Evolutionary conservation across 2,329 filamentous ascomycete species (phyloP).

Genomic region (Botrytis porri): DNA sequence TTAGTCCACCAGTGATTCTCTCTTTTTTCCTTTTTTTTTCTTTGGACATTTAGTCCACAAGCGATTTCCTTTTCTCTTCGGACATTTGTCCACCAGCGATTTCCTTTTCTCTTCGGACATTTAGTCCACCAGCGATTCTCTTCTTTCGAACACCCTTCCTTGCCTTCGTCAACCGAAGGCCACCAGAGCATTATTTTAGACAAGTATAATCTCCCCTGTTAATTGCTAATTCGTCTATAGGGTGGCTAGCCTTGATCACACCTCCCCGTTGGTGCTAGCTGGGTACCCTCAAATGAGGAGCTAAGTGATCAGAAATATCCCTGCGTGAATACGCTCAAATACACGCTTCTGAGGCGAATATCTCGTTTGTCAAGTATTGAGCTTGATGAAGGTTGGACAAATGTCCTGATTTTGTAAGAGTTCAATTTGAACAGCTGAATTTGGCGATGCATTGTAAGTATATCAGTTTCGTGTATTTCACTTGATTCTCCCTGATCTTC

Average conservation of each 20-base stretch:
- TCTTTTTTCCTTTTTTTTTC: not conserved
- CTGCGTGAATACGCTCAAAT: not conserved
- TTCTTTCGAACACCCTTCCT: not conserved
- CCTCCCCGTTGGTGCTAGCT: slow-evolving; percentile 1
- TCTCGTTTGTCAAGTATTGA: not conserved
- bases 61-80: not conserved
- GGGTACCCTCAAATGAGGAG: slow-evolving; percentile 2
- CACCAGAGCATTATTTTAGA: not conserved
- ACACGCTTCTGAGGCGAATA: not conserved
- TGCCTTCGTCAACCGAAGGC: not conserved
- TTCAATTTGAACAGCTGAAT: not conserved
- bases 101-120: not conserved
- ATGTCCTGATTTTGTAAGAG: not conserved
- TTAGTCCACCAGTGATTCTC: not conserved
- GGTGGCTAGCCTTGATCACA: slow-evolving; percentile 5
- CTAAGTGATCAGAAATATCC: not conserved
- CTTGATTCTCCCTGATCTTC: not conserved
- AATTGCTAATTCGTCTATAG: slow-evolving; percentile 1
- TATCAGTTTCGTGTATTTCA: not conserved
- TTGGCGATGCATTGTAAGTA: not conserved
- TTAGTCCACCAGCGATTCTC: not conserved
- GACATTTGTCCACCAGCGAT: not conserved
- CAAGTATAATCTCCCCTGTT: not conserved
- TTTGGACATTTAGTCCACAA: not conserved
- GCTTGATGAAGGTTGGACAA: not conserved